Evolutionary conservation across 2,329 filamentous ascomycete species (phyloP), one percentile per base, ranked within the genome.

Genomic region (Penicillium glabrum): DNA sequence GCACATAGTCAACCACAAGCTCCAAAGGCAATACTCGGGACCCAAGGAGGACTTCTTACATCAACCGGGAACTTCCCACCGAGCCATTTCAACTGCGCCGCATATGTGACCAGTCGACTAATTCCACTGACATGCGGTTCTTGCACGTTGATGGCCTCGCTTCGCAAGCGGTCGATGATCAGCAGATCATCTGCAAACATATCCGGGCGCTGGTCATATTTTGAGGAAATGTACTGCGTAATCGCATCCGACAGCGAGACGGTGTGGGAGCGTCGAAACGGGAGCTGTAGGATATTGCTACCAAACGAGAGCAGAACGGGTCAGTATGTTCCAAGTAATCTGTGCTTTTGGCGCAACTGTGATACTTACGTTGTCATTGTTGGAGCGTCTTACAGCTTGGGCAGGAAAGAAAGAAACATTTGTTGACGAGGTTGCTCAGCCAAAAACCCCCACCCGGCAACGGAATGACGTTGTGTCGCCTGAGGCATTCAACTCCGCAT

Each of bases 131-230:
- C 80, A 71, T 99, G 95, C 3, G 95, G 87, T 72, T 99, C 95
- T 58, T 89, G 86, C 2, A 95, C 89, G 73, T 92, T 91, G 54
- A 96, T 82, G n/a, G 95, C 95, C 72, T 96, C 90, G 60, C 85
- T 84, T 5, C 95, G 88, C 56, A 98, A 79, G 48, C 85, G 81
- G 71, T 98, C 92, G 68, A 99, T 92, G 63, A 89, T 84, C 70
- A 93, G 87, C 57, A 96, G 86, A 78, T 99, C 95, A 62, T 90
- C 84, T 61, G 86, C 86, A 76, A 99, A 99, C 89, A 96, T 96
- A 75, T 97, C 92, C 33, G 95, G 93, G 72, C 96, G 93, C 74
- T 99, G 95, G 76, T 98, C 93, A 88, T 98, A 98, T 82, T 98
- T 97, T 75, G 86, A 89, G 60, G 92, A 96, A 70, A 99, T 98